These are phyloP conservation scores for Tulasnella sp. DNA, from an alignment of 768 basidiomycete genomes.

Conservation along the genomic window DNA sequence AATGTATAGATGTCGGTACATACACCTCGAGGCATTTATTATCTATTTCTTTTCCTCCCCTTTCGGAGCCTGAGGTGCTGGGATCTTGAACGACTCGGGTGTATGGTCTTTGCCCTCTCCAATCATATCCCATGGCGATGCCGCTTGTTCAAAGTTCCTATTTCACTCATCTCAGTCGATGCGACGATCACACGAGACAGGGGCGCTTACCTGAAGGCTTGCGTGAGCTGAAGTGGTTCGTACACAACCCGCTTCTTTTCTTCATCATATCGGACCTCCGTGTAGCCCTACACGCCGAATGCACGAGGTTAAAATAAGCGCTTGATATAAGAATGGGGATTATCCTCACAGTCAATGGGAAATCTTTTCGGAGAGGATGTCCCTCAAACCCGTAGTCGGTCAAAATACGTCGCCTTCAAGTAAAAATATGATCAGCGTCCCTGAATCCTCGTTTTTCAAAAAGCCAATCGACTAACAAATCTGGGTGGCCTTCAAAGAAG, in stretches of 20 bases:
- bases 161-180: not conserved
- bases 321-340: not conserved
- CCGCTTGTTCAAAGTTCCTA: slow-evolving; percentile 79
- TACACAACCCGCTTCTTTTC: slow-evolving; percentile 95
- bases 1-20: too few species aligned
- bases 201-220: slow-evolving; percentile 75
- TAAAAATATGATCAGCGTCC: slow-evolving; percentile 11
- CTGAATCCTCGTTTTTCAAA: not conserved
- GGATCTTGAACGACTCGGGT: slow-evolving; percentile 66
- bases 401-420: slow-evolving; percentile 73
- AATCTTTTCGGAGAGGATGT: slow-evolving; percentile 94
- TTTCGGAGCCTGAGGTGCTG: slow-evolving; percentile 57
- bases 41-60: slow-evolving; percentile 53
- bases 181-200: not conserved
- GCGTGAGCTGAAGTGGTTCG: slow-evolving; percentile 92
- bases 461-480: slow-evolving; percentile 50
- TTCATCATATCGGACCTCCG: slow-evolving; percentile 95
- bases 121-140: slow-evolving; percentile 91
- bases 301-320: not conserved
- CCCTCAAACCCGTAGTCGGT: slow-evolving; percentile 99
- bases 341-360: slow-evolving; percentile 82
- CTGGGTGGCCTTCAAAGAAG: slow-evolving; percentile 92
- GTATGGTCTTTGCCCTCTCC: slow-evolving; percentile 48
- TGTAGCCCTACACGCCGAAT: slow-evolving; percentile 62
- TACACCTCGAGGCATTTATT: not conserved